Conservation (phyloP, 2,329 filamentous ascomycete species). For the Myriosclerotinia curreyana region DNA sequence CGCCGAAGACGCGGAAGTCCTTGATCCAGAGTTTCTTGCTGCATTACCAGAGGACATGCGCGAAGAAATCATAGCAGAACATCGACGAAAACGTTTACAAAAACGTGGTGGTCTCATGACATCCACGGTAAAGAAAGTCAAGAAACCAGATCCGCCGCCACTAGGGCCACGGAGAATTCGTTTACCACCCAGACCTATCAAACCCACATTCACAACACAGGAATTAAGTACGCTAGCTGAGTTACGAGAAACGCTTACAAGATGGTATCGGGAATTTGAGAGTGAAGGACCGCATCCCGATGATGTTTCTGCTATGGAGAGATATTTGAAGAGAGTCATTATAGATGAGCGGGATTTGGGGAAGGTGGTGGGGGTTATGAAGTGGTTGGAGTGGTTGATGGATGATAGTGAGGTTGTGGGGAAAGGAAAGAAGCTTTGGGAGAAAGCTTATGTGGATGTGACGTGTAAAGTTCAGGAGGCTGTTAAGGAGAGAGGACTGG, state of each 20-base stretch:
- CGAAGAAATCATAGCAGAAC: constrained; percentile 73
- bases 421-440: constrained; percentile 46
- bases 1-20: constrained; percentile 59
- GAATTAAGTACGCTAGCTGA: constrained; percentile 57
- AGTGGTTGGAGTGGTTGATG: constrained; percentile 62
- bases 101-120: constrained; percentile 45
- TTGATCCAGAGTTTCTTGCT: constrained; percentile 65
- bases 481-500: constrained; percentile 55
- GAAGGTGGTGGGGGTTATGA: constrained; percentile 68
- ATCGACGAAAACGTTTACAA: constrained; percentile 59
- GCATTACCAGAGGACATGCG: constrained; percentile 81
- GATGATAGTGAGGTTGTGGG: constrained; percentile 43
- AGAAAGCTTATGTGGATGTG: constrained; percentile 44
- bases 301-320: constrained; percentile 71
- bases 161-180: constrained; percentile 40
- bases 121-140: constrained; percentile 26
- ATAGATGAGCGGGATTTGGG: constrained; percentile 72
- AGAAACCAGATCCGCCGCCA: constrained; percentile 27
- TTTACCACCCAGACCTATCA: constrained; percentile 49
- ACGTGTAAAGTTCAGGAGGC: constrained; percentile 54
- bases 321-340: constrained; percentile 71
- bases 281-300: constrained; percentile 73
- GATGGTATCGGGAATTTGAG: constrained; percentile 72
- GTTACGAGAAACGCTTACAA: constrained; percentile 68
- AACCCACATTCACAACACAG: constrained; percentile 60